Conservation (phyloP, 257 asterid genomes). For the Nicotiana sylvestris region DNA sequence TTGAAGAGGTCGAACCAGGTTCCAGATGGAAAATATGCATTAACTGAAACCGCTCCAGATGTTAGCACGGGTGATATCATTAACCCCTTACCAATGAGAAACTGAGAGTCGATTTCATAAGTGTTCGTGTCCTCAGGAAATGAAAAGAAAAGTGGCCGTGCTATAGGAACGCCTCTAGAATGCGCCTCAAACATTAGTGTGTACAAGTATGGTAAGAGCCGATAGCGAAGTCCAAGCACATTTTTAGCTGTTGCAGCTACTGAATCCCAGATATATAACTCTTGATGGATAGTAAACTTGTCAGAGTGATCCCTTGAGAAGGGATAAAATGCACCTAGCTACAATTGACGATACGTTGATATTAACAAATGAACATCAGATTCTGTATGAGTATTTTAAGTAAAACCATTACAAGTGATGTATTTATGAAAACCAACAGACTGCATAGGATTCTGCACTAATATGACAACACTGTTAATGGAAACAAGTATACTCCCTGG, state of each 20-base stretch:
- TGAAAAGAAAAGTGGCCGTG: conserved; percentile 63
- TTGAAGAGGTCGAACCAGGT: conserved; percentile 63
- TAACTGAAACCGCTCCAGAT: conserved; percentile 33
- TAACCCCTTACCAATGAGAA: conserved; percentile 49
- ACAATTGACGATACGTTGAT: not conserved
- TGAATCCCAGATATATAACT: conserved; percentile 57
- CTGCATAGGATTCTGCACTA: not conserved
- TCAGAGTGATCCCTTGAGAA: conserved; percentile 56
- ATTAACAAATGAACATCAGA: not conserved
- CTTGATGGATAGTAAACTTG: conserved; percentile 33
- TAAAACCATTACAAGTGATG: not conserved
- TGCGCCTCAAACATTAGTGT: conserved; percentile 58
- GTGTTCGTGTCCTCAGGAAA: conserved; percentile 47
- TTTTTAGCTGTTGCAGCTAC: conserved; percentile 56
- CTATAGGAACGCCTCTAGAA: conserved; percentile 49
- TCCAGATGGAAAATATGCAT: conserved; percentile 58
- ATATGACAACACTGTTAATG: not conserved
- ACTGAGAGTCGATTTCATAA: conserved; percentile 43
- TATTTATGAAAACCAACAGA: not conserved
- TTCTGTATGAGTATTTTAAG: not conserved
- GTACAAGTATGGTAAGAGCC: conserved; percentile 56
- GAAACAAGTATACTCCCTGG: not conserved
- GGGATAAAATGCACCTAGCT: conserved; percentile 71
- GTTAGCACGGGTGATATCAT: conserved; percentile 53
- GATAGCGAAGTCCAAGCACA: conserved; percentile 54